A percentile compares a stretch with the other conserved stretches of the same genome.
phyloP scores from a whole-genome alignment of 2,329 filamentous ascomycete genomes.

The Botrytis elliptica region DNA sequence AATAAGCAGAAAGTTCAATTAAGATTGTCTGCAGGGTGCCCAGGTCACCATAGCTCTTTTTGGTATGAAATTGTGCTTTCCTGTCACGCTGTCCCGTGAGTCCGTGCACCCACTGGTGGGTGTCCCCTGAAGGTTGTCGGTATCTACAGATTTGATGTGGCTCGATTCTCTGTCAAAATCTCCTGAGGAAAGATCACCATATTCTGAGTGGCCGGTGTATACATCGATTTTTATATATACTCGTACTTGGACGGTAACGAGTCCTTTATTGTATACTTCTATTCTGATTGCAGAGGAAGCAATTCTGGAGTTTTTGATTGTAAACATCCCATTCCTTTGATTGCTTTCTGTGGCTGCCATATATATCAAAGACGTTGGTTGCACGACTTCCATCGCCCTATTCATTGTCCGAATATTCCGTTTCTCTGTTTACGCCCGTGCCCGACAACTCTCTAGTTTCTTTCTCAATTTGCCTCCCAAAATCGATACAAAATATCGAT shows the following conservation, averaged over 20 bases:
- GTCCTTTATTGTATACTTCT: not conserved
- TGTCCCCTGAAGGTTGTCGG: not conserved
- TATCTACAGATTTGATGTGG: slow-evolving; percentile 3
- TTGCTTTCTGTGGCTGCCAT: not conserved
- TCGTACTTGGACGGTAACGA: not conserved
- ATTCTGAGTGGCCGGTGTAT: not conserved
- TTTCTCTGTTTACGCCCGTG: not conserved
- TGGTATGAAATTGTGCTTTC: too few relatives aligned
- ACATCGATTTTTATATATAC: not conserved
- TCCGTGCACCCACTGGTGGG: too few relatives aligned
- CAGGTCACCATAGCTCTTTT: too few relatives aligned
- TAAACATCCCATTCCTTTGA: not conserved
- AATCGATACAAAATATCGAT: not conserved
- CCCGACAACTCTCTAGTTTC: not conserved
- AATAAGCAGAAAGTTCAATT: not conserved
- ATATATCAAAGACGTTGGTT: not conserved
- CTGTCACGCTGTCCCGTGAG: too few relatives aligned
- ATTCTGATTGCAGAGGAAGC: not conserved
- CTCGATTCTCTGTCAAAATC: not conserved
- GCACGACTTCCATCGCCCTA: not conserved
- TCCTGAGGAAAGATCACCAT: slow-evolving; percentile 13
- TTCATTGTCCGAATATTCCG: slow-evolving; percentile 5
- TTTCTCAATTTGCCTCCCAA: slow-evolving; percentile 14
- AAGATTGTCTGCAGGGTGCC: not conserved
- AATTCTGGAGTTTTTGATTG: not conserved